Evolutionary conservation across 768 basidiomycete species (phyloP), one percentile per base, ranked within the genome.

Genomic region (Leccinum aurantiacum): DNA sequence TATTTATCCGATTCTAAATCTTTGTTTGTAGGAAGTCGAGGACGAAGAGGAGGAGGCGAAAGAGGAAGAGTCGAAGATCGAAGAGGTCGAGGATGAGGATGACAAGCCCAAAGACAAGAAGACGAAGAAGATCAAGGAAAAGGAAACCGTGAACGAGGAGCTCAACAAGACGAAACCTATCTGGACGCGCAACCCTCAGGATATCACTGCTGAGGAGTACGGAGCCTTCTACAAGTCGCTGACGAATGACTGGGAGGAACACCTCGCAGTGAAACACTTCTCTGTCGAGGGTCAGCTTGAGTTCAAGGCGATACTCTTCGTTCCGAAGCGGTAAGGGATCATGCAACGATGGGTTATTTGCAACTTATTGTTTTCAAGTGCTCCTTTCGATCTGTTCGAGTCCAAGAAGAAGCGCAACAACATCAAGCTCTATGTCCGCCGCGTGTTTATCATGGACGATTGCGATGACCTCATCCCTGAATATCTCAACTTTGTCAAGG

Each of bases 361-460:
- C 8, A 24, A 4, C 56, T 67, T 14, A 51, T 56, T 63, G 35
- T 17, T 6, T 56, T 48, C 3, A 51, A 95, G 95, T 62, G 97
- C 96, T 48, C 97, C 97, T 55, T 98, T 98, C 78, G 97, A 99
- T 73, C 90, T 99, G 75, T 99, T 99, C 80, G 97, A 99, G 83
- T 92, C 91, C 62, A 98, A 99, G 90, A 98, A 98, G 91, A 98
- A 98, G 87, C 93, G 96, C 71, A 98, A 98, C 86, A 98, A 98
- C 90, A 98, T 99, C 86, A 99, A 99, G 82, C 95, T 99, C 75
- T 99, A 98, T 75, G 97, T 99, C 69, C 93, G 97, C 82, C 94
- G 97, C 59, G 96, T 98, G 72, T 98, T 99, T 85, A 98, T 99
- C 85, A 98, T 97, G 93, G 97, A 99, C 79, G 95, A 97, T 78